Percentiles rank a stretch among this genome's conserved stretches.
phyloP scores from a whole-genome alignment of 768 basidiomycete species.

The Lyophyllum semitale region DNA sequence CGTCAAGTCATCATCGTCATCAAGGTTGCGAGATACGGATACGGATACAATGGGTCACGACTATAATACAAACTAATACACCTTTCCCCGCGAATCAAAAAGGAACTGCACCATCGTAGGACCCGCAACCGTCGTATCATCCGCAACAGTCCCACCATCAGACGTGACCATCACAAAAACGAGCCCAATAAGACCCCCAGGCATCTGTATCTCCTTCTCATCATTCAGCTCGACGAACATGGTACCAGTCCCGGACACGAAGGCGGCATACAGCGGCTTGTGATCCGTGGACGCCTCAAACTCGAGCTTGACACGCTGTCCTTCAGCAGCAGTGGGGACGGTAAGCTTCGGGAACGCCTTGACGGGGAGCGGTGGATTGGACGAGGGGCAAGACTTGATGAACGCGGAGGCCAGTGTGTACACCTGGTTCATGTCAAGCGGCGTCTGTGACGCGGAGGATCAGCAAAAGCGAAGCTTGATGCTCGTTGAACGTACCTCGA shows the following conservation, averaged over 20 bases:
- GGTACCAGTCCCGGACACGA: constrained; percentile 48
- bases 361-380: constrained; percentile 49
- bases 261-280: constrained; percentile 44
- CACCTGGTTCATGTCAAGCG: constrained; percentile 41
- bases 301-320: constrained; percentile 22
- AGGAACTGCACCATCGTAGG: constrained; percentile 48
- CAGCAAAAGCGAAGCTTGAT: not conserved
- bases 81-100: constrained; percentile 19
- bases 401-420: constrained; percentile 43
- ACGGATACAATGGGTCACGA: not conserved
- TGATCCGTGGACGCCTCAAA: constrained; percentile 18
- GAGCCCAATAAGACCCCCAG: constrained; percentile 44
- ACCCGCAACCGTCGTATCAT: constrained; percentile 58
- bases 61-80: not conserved
- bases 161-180: constrained; percentile 53
- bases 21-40: not conserved
- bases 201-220: constrained; percentile 37
- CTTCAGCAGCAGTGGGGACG: constrained; percentile 21
- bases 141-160: constrained; percentile 36
- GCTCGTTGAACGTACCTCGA: constrained; percentile 41
- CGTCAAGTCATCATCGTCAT: no score
- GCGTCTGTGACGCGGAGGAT: constrained; percentile 27
- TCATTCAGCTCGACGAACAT: constrained; percentile 38
- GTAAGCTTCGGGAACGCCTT: constrained; percentile 47
- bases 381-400: constrained; percentile 53